Conservation (phyloP, 2,329 filamentous ascomycete species). For the Neoascochyta sp. region DNA sequence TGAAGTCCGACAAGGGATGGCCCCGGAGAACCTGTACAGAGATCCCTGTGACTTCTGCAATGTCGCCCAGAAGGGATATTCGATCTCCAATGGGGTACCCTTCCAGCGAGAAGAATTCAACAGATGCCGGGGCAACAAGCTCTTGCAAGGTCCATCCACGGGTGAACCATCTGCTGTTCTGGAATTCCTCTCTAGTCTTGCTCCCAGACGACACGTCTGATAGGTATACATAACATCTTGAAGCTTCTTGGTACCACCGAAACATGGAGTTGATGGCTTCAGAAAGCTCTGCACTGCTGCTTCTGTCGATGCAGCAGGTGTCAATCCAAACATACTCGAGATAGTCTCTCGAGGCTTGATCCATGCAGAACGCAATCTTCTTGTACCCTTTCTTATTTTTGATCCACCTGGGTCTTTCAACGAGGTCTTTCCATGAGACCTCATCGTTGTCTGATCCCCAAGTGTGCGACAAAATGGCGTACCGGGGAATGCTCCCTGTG, state of each 20-base stretch:
- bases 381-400: constrained; percentile 1
- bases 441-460: constrained; percentile 7
- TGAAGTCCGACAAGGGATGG: constrained; percentile 3
- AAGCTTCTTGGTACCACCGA: neutral
- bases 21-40: constrained; percentile 1
- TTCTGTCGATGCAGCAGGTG: constrained; percentile 2
- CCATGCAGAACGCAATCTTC: constrained; percentile 8
- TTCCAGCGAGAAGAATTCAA: neutral
- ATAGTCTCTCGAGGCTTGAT: too few species aligned
- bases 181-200: too few species aligned
- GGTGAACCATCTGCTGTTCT: neutral
- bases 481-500: constrained; percentile 1
- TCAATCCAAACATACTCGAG: constrained; percentile 1
- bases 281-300: constrained; percentile 1
- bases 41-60: constrained; percentile 7
- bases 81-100: neutral
- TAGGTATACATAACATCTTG: constrained; percentile 1
- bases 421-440: constrained; percentile 4
- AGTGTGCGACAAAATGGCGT: constrained; percentile 11
- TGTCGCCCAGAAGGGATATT: constrained; percentile 1
- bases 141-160: neutral
- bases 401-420: neutral
- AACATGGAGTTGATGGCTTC: constrained; percentile 1
- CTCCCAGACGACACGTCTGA: neutral
- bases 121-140: constrained; percentile 1